Percentiles rank a stretch among this genome's conserved stretches.
phyloP scores from a whole-genome alignment of 176 grass and related monocot genomes.

The Secale cereale region DNA sequence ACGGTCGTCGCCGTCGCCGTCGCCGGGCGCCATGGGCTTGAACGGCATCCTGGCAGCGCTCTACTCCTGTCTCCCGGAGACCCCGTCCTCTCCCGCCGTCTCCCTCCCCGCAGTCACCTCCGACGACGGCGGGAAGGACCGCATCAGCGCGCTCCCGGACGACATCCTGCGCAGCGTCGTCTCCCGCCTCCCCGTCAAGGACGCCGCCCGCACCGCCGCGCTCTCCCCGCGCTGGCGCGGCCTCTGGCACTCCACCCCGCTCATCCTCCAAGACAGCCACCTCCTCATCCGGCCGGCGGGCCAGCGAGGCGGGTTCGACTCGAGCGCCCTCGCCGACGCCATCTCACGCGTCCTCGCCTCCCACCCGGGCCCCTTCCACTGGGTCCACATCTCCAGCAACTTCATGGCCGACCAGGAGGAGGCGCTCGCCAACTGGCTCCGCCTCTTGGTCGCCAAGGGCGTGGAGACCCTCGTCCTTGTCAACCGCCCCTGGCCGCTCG shows the following conservation, averaged over 20 bases:
- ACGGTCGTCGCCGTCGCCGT: neutral
- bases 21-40: neutral
- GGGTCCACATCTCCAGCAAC: neutral
- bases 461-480: neutral
- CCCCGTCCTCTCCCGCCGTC: neutral
- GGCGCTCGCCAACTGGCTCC: neutral
- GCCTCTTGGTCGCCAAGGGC: neutral
- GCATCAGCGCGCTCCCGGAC: slow-evolving; percentile 34
- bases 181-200: slow-evolving; percentile 23
- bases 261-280: slow-evolving; percentile 22
- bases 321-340: neutral
- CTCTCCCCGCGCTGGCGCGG: slow-evolving; percentile 21
- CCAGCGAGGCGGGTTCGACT: neutral
- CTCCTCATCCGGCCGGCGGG: neutral
- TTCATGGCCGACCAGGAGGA: neutral
- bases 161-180: slow-evolving; percentile 1
- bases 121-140: neutral
- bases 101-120: neutral
- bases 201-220: slow-evolving; percentile 19
- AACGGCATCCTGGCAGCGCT: neutral
- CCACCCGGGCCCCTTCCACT: slow-evolving; percentile 21
- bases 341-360: slow-evolving; percentile 2
- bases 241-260: slow-evolving; percentile 23
- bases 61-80: neutral
- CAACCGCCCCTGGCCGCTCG: slow-evolving; percentile 1